Conservation (phyloP, 306 rosid species). For the Acmispon strigosus region DNA sequence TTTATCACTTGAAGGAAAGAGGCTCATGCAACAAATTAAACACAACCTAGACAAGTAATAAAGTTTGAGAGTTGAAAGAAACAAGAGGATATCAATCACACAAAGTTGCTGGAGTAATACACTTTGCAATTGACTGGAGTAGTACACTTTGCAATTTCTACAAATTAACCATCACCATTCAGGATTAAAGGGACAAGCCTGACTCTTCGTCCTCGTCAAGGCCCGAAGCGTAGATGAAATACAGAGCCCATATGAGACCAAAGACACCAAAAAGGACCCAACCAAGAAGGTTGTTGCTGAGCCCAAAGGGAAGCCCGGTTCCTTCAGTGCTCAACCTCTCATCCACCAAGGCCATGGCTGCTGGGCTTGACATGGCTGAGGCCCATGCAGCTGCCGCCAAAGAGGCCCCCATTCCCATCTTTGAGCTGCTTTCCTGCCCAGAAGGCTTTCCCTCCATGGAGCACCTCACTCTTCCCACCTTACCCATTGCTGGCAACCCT, state of each 20-base stretch:
- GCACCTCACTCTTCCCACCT: slow-evolving; percentile 73
- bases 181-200: slow-evolving; percentile 65
- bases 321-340: slow-evolving; percentile 95
- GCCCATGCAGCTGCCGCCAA: slow-evolving; percentile 55
- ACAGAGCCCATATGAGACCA: slow-evolving; percentile 68
- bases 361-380: slow-evolving; percentile 66
- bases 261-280: slow-evolving; percentile 80
- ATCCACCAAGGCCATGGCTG: slow-evolving; percentile 92
- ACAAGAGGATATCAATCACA: slow-evolving; percentile 5
- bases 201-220: slow-evolving; percentile 97
- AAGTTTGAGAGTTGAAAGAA: not conserved
- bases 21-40: no score
- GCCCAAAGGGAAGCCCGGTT: slow-evolving; percentile 92
- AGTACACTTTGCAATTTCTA: slow-evolving; percentile 23
- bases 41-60: no score
- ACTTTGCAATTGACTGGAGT: slow-evolving; percentile 9
- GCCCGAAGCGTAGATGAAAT: slow-evolving; percentile 42
- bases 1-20: no score
- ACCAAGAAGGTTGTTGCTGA: slow-evolving; percentile 86
- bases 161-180: not conserved
- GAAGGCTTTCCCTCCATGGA: slow-evolving; percentile 50
- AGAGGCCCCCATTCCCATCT: slow-evolving; percentile 56
- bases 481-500: slow-evolving; percentile 62
- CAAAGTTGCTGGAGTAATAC: slow-evolving; percentile 25
- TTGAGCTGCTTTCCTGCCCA: slow-evolving; percentile 32